A percentile compares a stretch with the other conserved stretches of the same genome.
These are phyloP conservation scores for Haberlea rhodopensis DNA, from an alignment of 257 asterid species.

Conservation along the genomic window DNA sequence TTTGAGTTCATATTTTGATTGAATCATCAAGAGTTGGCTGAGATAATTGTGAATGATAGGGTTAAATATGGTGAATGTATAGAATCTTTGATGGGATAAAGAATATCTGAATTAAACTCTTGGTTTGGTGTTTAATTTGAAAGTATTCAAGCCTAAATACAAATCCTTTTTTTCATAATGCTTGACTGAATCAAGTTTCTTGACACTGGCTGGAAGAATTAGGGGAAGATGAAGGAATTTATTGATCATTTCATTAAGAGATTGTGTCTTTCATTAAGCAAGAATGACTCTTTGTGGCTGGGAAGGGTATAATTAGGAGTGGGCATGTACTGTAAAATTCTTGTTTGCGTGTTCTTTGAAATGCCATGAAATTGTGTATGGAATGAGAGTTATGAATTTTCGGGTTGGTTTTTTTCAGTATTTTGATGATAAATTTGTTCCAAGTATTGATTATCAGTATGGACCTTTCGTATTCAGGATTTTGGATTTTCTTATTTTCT, in stretches of 20 bases:
- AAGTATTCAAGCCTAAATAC: background rate
- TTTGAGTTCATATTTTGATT: conserved; percentile 12
- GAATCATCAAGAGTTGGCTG: background rate
- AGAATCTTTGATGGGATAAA: conserved; percentile 6
- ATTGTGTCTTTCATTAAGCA: background rate
- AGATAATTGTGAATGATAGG: background rate
- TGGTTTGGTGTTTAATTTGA: conserved; percentile 5
- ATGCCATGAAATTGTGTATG: too few relatives aligned
- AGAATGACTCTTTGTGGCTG: background rate
- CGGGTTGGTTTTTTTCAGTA: background rate
- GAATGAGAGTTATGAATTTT: background rate
- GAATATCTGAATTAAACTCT: background rate
- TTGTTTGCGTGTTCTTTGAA: background rate
- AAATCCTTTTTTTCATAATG: background rate
- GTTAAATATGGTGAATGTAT: background rate
- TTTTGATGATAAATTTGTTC: background rate
- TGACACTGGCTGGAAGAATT: background rate
- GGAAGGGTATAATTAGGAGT: background rate
- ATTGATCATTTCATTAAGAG: background rate
- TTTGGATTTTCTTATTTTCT: conserved; percentile 15
- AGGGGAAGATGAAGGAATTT: background rate
- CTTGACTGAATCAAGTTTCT: background rate
- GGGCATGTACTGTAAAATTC: background rate
- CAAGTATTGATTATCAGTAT: background rate
- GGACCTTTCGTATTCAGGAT: conserved; percentile 31